Conservation (phyloP, 2,329 filamentous ascomycete genomes). For the Hymenoscyphus occultus region DNA sequence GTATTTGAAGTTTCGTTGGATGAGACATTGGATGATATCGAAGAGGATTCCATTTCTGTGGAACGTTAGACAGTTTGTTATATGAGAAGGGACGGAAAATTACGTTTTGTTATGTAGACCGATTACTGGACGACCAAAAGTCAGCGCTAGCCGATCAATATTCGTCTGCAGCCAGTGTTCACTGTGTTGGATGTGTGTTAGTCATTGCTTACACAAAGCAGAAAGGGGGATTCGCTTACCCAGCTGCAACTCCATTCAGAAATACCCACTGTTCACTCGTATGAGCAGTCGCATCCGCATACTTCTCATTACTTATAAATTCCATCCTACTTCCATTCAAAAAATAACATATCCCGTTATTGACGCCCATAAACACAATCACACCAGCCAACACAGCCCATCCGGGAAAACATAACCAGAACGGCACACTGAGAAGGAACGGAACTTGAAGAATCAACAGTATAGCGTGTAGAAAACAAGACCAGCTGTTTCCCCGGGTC, state of each 20-base stretch:
- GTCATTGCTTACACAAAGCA: background rate
- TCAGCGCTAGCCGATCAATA: conserved; percentile 66
- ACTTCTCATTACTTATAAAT: conserved; percentile 52
- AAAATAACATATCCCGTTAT: conserved; percentile 49
- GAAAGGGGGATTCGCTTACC: conserved; percentile 43
- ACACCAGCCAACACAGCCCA: conserved; percentile 45
- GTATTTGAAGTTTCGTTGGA: conserved; percentile 73
- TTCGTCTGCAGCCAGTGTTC: conserved; percentile 68
- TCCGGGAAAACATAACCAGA: conserved; percentile 47
- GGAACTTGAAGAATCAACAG: conserved; percentile 56
- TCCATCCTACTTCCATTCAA: conserved; percentile 51
- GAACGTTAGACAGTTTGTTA: background rate
- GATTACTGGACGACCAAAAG: conserved; percentile 67
- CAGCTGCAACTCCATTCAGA: conserved; percentile 67
- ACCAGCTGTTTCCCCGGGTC: conserved; percentile 54
- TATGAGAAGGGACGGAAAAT: conserved; percentile 11
- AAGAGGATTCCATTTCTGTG: conserved; percentile 62
- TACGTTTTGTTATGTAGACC: conserved; percentile 75
- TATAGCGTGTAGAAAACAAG: conserved; percentile 55
- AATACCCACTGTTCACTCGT: conserved; percentile 75
- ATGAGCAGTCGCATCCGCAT: conserved; percentile 47
- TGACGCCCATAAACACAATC: conserved; percentile 46
- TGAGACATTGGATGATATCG: conserved; percentile 72
- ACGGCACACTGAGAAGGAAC: conserved; percentile 58
- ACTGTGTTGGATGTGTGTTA: conserved; percentile 35